These are phyloP conservation scores for Trebouxia sp. DNA, from an alignment of 139 green algal species.

Conservation along the genomic window DNA sequence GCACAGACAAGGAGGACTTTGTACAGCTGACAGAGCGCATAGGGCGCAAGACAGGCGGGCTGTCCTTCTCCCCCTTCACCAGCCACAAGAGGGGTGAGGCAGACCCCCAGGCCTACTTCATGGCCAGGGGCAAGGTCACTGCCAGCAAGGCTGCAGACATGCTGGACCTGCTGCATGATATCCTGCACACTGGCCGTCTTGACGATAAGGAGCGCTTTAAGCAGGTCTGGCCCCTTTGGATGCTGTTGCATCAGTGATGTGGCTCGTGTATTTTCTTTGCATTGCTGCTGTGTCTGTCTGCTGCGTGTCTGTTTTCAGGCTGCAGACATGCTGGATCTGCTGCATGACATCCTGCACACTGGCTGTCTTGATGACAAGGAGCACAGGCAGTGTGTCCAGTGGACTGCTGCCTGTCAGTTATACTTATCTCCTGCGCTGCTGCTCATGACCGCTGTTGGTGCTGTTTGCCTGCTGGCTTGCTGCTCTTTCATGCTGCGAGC, in stretches of 20 bases:
- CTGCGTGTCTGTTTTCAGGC: no score
- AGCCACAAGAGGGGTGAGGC: slow-evolving; percentile 52
- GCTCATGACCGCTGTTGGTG: no score
- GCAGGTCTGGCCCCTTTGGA: slow-evolving; percentile 38
- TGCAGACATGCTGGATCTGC: slow-evolving; percentile 86
- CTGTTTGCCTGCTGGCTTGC: no score
- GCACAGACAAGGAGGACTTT: slow-evolving; percentile 86
- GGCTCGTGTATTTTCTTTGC: background rate
- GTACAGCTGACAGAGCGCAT: slow-evolving; percentile 96
- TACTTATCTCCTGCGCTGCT: no score
- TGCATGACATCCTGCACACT: slow-evolving; percentile 79
- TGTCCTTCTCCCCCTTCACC: slow-evolving; percentile 90
- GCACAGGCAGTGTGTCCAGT: background rate
- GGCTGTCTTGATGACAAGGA: background rate
- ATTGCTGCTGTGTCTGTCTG: background rate
- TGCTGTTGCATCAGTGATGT: background rate
- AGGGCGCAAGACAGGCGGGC: slow-evolving; percentile 93
- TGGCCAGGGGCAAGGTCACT: slow-evolving; percentile 92
- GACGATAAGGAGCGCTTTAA: slow-evolving; percentile 93
- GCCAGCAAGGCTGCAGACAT: slow-evolving; percentile 85
- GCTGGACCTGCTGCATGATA: slow-evolving; percentile 82
- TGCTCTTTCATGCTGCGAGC: no score
- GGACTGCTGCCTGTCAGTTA: no score
- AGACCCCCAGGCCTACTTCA: slow-evolving; percentile 79
- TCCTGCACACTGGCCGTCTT: slow-evolving; percentile 81